These are phyloP conservation scores for Cryptococcus sp. DNA, from an alignment of 1,284 basidiomycete genomes.

Conservation along the genomic window DNA sequence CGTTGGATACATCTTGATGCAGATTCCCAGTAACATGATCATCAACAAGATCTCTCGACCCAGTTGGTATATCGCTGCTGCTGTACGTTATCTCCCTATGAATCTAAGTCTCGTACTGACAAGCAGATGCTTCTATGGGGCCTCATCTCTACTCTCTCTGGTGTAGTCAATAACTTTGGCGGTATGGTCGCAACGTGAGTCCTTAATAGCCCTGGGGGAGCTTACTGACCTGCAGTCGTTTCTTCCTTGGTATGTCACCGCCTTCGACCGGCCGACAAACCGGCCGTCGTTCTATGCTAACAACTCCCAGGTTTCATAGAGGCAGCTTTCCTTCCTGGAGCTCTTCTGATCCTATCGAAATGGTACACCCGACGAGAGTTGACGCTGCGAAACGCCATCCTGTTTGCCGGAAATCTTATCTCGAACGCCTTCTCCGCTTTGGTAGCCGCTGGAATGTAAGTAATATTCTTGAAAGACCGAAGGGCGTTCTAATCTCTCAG, in stretches of 20 bases:
- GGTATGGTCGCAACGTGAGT: slow-evolving; percentile 32
- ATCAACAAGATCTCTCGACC: slow-evolving; percentile 35
- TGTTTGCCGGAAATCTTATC: slow-evolving; percentile 63
- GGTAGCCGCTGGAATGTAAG: slow-evolving; percentile 63
- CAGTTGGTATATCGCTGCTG: slow-evolving; percentile 25
- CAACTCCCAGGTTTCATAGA: slow-evolving; percentile 17
- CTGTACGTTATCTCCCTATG: slow-evolving; percentile 12
- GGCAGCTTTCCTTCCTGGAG: slow-evolving; percentile 37
- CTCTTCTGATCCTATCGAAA: slow-evolving; percentile 54
- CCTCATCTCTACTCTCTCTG: slow-evolving; percentile 29
- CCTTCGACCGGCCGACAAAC: no score
- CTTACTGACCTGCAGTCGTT: no score
- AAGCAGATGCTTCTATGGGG: slow-evolving; percentile 33
- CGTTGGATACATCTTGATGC: slow-evolving; percentile 52
- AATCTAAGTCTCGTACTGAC: neutral
- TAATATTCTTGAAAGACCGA: neutral
- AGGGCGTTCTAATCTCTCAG: neutral
- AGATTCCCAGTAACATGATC: slow-evolving; percentile 33
- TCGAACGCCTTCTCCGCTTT: slow-evolving; percentile 74
- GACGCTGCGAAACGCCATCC: slow-evolving; percentile 60
- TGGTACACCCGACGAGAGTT: slow-evolving; percentile 38
- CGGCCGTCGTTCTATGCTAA: neutral
- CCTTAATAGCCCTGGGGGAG: slow-evolving; percentile 10
- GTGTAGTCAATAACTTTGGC: slow-evolving; percentile 23
- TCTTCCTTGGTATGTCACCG: no score